Conservation (phyloP, 176 grass and related monocot species). For the Carex littledalei region DNA sequence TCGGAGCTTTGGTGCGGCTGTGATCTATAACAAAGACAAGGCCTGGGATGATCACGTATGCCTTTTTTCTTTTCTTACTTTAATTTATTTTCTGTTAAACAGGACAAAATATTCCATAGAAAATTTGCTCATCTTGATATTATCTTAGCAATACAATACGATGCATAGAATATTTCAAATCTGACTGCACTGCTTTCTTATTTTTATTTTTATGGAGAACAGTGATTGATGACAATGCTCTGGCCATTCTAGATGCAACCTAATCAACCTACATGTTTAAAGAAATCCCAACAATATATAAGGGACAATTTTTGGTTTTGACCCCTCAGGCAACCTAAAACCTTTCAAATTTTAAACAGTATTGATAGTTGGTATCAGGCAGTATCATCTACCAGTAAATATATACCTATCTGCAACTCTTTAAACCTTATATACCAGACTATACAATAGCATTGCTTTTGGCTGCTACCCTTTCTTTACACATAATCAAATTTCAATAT, state of each 20-base stretch:
- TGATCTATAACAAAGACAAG: slow-evolving; percentile 85
- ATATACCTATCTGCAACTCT: background rate
- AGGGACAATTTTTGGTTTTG: background rate
- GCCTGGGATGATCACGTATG: slow-evolving; percentile 87
- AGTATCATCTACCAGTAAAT: no score
- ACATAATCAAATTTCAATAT: background rate
- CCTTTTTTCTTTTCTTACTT: background rate
- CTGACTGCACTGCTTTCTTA: background rate
- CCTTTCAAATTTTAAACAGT: background rate
- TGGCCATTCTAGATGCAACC: background rate
- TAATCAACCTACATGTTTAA: background rate
- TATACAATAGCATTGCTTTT: background rate
- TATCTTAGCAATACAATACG: background rate
- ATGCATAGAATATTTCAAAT: background rate
- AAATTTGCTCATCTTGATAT: background rate
- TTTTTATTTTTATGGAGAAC: background rate
- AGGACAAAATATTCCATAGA: background rate
- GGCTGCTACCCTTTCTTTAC: background rate
- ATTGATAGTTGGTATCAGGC: background rate
- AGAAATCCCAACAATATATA: background rate
- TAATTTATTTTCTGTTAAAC: background rate
- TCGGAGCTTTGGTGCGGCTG: slow-evolving; percentile 77
- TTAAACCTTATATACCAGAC: background rate
- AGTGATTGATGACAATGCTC: background rate
- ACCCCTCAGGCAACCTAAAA: background rate